phyloP scores from a whole-genome alignment of 2,329 filamentous ascomycete species.

The Ophiostoma sp. region DNA sequence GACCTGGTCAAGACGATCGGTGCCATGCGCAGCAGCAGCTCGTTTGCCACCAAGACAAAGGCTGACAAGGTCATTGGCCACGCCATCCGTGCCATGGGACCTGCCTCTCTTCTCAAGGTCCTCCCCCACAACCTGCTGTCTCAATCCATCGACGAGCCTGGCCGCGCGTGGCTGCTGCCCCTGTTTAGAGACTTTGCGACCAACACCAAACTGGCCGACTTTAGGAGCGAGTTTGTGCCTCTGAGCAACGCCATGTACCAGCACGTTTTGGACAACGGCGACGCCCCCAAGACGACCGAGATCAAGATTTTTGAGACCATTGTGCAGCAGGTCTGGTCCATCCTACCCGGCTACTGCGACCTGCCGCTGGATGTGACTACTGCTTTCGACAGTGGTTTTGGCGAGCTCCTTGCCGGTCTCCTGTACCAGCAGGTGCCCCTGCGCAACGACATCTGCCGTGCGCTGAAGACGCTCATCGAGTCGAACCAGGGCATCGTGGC shows the following conservation, averaged over 20 bases:
- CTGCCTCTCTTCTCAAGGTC: slow-evolving; percentile 73
- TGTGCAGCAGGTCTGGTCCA: slow-evolving; percentile 91
- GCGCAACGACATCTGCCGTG: slow-evolving; percentile 79
- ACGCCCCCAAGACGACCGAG: slow-evolving; percentile 85
- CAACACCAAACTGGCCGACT: slow-evolving; percentile 82
- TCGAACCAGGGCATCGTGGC: slow-evolving; percentile 78
- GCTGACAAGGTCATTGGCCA: slow-evolving; percentile 85
- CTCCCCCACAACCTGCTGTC: slow-evolving; percentile 81
- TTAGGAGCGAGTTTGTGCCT: slow-evolving; percentile 79
- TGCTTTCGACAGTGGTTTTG: slow-evolving; percentile 81
- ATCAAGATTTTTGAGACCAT: slow-evolving; percentile 97
- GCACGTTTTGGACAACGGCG: slow-evolving; percentile 74
- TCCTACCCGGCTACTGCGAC: slow-evolving; percentile 90
- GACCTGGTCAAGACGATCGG: slow-evolving; percentile 74
- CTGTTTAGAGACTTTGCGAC: slow-evolving; percentile 83
- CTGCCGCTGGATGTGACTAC: slow-evolving; percentile 72
- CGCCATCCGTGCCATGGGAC: slow-evolving; percentile 84
- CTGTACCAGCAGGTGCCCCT: slow-evolving; percentile 89
- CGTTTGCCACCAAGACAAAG: slow-evolving; percentile 90
- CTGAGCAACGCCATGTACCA: slow-evolving; percentile 89
- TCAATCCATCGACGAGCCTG: slow-evolving; percentile 70
- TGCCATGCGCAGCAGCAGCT: slow-evolving; percentile 78
- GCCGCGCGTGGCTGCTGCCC: slow-evolving; percentile 90
- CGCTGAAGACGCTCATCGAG: slow-evolving; percentile 79
- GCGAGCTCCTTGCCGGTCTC: slow-evolving; percentile 83